Evolutionary conservation across 257 asterid species (phyloP), one percentile per base, ranked within the genome.

Genomic region (Thymus quinquecostatus): DNA sequence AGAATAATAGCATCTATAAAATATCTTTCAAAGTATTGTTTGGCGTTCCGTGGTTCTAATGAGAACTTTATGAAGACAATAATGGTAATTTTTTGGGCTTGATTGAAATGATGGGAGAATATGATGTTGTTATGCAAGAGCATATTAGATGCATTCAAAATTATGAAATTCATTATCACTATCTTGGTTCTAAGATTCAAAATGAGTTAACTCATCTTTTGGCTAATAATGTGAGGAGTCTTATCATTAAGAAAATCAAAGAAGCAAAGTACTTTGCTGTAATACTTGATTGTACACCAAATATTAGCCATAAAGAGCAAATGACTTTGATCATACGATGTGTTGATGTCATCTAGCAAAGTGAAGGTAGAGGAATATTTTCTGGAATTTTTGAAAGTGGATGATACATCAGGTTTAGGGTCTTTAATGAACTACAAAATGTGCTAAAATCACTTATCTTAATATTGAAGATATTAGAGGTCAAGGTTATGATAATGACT

Each of bases 311-410:
- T 8, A 44, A 45, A 14, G 70, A 43, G 14, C 70, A 69, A 61
- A 70, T 68, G 76, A 51, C 73, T 69, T 11, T 76, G 10, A 2
- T 69, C 2, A 11, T 51, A 27, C 50, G 76, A 33, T 61, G 60
- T 70, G 72, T 76, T 7, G 36, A 61, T 28, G 27, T 69, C 21
- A 9, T 45, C 44, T 0, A 3, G 29, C 7, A 28, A 28, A 40
- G 6, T 57, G 10, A 65, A 2, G 29, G 13, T 73, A 40, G 14
- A 40, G 14, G 65, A 63, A 21, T 53, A 29, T 21, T 64, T 72
- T n/a, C 10, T 72, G 11, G 48, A 56, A 13, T 41, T 63, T 73
- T 32, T 64, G 10, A 43, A 38, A 1, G 66, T 65, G 10, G 58
- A 73, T 63, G 66, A 73, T 73, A 65, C n/a, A n/a, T n/a, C n/a